Evolutionary conservation across 2,329 filamentous ascomycete genomes (phyloP), one percentile per base, ranked within the genome.

Genomic region (Exophiala lecanii-corni): DNA sequence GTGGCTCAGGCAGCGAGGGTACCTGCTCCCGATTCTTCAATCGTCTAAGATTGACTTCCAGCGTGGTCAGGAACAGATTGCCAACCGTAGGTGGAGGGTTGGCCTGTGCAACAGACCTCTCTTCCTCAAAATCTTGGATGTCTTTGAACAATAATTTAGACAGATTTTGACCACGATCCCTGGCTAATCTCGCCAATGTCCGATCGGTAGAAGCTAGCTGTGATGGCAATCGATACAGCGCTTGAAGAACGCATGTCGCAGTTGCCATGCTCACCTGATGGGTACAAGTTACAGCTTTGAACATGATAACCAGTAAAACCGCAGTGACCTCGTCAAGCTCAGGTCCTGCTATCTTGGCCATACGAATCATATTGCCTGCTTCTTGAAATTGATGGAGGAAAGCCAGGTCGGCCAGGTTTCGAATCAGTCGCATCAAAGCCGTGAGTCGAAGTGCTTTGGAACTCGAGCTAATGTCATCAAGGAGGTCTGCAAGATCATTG

Each of bases 291-390:
- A 53, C 26, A 12, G 25, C 43, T 37, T 45, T 49, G 16, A 54
- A 50, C n/a, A 47, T 41, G 9, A 49, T 30, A 9, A 36, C 39
- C 28, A 53, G 38, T 34, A 55, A 42, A n/a, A 43, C 38, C 9
- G 41, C 40, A 18, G 43, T 51, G 13, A 67, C 45, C 25, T 59
- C 52, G 58, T 89, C 84, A 1, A 71, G 64, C 56, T 83, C 78
- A 36, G 71, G 69, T 1, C 71, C 73, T 7, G 85, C 69, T 31
- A 77, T 75, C 33, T 76, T 71, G 39, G 88, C 76, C 12, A 96
- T 70, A 20, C 76, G 76, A 41, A 80, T 75, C 49, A 87, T 84
- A 43, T 84, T 78, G 5, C 80, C 79, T 53, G 87, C 82, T 49
- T 89, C 82, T 15, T 84, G 74, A 55, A 95, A 89, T 20, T 64